phyloP scores from a whole-genome alignment of 805 yeast genomes.

The Priceomyces haplophilus region DNA sequence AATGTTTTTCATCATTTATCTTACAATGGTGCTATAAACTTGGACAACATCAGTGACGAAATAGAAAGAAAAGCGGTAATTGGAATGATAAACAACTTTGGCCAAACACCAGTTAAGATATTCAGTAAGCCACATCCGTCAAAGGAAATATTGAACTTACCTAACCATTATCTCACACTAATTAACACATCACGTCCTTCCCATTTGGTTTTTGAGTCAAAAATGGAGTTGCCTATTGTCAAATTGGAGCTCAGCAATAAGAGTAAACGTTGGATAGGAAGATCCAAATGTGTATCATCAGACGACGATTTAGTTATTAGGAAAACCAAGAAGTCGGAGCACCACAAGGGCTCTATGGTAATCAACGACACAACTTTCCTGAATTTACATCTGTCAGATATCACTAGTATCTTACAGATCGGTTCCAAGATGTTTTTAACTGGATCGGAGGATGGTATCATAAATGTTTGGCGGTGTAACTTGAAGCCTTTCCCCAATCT shows the following conservation, averaged over 20 bases:
- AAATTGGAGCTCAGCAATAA: conserved; percentile 44
- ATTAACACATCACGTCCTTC: conserved; percentile 33
- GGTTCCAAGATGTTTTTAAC: conserved; percentile 44
- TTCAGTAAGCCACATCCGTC: conserved; percentile 66
- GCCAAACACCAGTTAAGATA: conserved; percentile 80
- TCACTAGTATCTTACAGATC: conserved; percentile 39
- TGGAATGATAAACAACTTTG: conserved; percentile 87
- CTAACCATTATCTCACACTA: conserved; percentile 35
- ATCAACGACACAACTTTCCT: conserved; percentile 45
- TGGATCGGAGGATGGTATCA: conserved; percentile 56
- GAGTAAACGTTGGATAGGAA: conserved; percentile 49
- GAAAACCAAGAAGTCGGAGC: conserved; percentile 21
- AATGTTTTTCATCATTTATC: conserved; percentile 85
- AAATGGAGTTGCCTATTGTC: conserved; percentile 37
- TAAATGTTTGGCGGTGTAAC: conserved; percentile 55
- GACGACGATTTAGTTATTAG: conserved; percentile 38
- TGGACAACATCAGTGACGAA: conserved; percentile 71
- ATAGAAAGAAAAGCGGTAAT: conserved; percentile 72
- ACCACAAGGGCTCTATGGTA: conserved; percentile 29
- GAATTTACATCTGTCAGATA: conserved; percentile 38
- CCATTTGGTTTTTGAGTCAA: conserved; percentile 41
- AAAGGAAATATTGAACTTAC: conserved; percentile 36
- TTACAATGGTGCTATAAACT: conserved; percentile 77
- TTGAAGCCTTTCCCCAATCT: conserved; percentile 26
- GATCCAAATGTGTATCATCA: conserved; percentile 37